These are phyloP conservation scores for Mollisia scopiformis DNA, from an alignment of 2,329 filamentous ascomycete species.

Conservation along the genomic window DNA sequence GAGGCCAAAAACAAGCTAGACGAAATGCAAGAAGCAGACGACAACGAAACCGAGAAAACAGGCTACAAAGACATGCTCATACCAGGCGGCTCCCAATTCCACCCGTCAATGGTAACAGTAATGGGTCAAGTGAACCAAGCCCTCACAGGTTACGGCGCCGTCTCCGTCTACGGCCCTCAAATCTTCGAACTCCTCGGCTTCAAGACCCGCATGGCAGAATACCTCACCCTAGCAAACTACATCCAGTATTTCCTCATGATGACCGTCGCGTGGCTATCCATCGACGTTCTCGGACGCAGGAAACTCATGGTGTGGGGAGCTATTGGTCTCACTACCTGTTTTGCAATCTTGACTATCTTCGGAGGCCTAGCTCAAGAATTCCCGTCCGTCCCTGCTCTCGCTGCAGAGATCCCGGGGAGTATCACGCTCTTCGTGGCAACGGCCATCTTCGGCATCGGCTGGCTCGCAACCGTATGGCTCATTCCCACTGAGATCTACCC, in stretches of 20 bases:
- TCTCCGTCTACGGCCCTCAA: constrained; percentile 65
- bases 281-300: constrained; percentile 57
- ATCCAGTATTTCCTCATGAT: constrained; percentile 62
- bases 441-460: constrained; percentile 62
- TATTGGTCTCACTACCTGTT: constrained; percentile 48
- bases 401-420: constrained; percentile 53
- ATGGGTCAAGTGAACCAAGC: constrained; percentile 67
- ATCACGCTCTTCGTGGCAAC: constrained; percentile 59
- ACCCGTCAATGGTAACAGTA: constrained; percentile 61
- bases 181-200: constrained; percentile 66
- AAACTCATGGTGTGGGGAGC: constrained; percentile 57
- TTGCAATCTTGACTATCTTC: constrained; percentile 54
- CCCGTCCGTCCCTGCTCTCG: constrained; percentile 42
- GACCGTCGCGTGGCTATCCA: constrained; percentile 62
- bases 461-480: constrained; percentile 62
- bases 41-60: constrained; percentile 50
- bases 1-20: constrained; percentile 51
- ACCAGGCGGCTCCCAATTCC: constrained; percentile 57
- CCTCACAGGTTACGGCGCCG: constrained; percentile 59
- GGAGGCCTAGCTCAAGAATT: constrained; percentile 49
- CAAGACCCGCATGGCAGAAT: constrained; percentile 52
- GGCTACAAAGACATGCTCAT: constrained; percentile 61
- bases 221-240: constrained; percentile 62
- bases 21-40: constrained; percentile 52
- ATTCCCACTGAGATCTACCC: constrained; percentile 66